Percentiles rank a stretch among this genome's conserved stretches.
Conservation (phyloP, 768 basidiomycete species). For the Russula sp. region DNA sequence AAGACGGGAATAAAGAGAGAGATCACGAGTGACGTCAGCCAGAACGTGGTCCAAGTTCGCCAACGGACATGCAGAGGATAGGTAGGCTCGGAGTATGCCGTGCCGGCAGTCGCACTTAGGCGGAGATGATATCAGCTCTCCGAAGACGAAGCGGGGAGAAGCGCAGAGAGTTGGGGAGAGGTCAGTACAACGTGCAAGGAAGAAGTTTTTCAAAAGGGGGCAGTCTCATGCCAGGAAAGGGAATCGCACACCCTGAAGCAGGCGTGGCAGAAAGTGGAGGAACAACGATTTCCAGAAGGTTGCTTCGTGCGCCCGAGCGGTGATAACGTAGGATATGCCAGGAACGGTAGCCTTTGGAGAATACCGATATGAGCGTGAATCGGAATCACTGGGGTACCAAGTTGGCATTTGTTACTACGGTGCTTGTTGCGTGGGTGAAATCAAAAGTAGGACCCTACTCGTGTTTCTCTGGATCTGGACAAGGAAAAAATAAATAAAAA, state of each 20-base stretch:
- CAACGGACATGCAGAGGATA: conserved; percentile 5
- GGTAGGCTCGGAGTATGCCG: conserved; percentile 17
- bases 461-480: background rate
- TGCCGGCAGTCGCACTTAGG: conserved; percentile 18
- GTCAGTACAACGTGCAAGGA: conserved; percentile 24
- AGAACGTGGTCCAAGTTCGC: conserved; percentile 24
- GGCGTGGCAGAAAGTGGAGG: conserved; percentile 4
- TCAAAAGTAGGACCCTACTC: background rate
- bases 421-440: background rate
- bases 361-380: conserved; percentile 27
- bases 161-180: conserved; percentile 4
- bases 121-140: conserved; percentile 26
- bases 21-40: conserved; percentile 23
- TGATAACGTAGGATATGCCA: conserved; percentile 21
- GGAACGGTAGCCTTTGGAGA: conserved; percentile 18
- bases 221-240: conserved; percentile 13
- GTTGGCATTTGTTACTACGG: conserved; percentile 1
- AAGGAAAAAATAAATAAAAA: too few species aligned
- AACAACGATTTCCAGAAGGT: conserved; percentile 18
- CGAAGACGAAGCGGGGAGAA: conserved; percentile 27
- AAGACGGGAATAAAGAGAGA: background rate
- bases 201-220: conserved; percentile 20
- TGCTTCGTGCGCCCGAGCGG: conserved; percentile 15
- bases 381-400: conserved; percentile 14
- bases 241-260: background rate